These are phyloP conservation scores for Ascochyta clinopodiicola DNA, from an alignment of 2,329 filamentous ascomycete genomes.

Conservation along the genomic window DNA sequence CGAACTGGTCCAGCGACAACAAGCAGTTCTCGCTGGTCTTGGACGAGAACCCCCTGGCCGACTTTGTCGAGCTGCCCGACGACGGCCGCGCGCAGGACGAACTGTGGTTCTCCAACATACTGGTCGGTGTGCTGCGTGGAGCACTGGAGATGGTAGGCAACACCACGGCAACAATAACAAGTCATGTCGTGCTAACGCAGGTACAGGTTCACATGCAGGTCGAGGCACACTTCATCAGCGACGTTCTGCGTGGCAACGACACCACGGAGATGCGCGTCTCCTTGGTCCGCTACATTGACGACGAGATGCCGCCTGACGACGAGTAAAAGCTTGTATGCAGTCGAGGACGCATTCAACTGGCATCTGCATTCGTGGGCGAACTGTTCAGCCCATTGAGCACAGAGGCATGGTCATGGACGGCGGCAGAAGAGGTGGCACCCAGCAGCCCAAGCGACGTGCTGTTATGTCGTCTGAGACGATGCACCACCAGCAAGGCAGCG, in stretches of 20 bases:
- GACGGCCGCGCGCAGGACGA: conserved; percentile 95
- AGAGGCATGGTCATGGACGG: not conserved
- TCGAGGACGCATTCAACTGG: not conserved
- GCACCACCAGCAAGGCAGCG: not conserved
- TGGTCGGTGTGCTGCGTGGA: conserved; percentile 90
- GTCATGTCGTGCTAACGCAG: conserved; percentile 11
- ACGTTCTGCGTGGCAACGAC: conserved; percentile 90
- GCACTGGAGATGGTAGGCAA: conserved; percentile 86
- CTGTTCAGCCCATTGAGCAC: not conserved
- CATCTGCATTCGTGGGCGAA: not conserved
- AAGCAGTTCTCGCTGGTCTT: conserved; percentile 97
- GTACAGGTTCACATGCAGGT: conserved; percentile 90
- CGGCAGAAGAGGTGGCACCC: not conserved
- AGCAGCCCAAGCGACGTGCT: not conserved
- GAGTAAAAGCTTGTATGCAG: conserved; percentile 62
- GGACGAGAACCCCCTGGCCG: conserved; percentile 94
- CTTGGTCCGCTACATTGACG: conserved; percentile 91
- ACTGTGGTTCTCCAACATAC: conserved; percentile 97
- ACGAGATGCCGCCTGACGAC: conserved; percentile 95
- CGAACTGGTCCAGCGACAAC: conserved; percentile 94
- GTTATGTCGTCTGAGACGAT: not conserved
- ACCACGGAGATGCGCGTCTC: conserved; percentile 97
- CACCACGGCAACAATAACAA: not conserved
- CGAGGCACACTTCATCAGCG: conserved; percentile 94
- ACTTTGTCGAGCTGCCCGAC: conserved; percentile 97